Conservation (phyloP, 768 basidiomycete genomes). For the Mycena leptocephala region DNA sequence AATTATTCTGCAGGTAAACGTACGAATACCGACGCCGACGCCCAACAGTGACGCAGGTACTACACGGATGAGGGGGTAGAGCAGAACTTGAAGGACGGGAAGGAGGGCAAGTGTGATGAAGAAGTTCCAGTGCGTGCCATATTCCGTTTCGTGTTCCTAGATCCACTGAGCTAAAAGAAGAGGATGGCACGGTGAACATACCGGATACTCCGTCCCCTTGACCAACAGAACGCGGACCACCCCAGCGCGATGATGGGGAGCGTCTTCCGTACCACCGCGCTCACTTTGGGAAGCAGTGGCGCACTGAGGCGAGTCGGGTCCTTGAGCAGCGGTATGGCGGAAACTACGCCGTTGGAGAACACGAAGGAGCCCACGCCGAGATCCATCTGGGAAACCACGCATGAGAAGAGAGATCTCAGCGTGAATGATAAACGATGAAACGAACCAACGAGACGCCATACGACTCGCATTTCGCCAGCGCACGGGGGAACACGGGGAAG, state of each 20-base stretch:
- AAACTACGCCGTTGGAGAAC: constrained; percentile 94
- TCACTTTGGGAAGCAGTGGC: constrained; percentile 68
- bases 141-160: constrained; percentile 95
- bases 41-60: constrained; percentile 77
- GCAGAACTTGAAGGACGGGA: constrained; percentile 78
- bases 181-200: constrained; percentile 51
- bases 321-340: constrained; percentile 86
- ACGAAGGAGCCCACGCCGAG: constrained; percentile 97
- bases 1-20: constrained; percentile 33
- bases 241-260: constrained; percentile 80
- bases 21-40: constrained; percentile 72
- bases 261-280: constrained; percentile 67
- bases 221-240: constrained; percentile 86
- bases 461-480: constrained; percentile 93
- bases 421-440: not conserved
- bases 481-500: constrained; percentile 92
- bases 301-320: constrained; percentile 68
- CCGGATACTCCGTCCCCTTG: constrained; percentile 95
- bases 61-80: constrained; percentile 76
- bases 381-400: constrained; percentile 88
- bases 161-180: not conserved
- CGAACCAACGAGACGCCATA: constrained; percentile 95
- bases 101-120: constrained; percentile 93
- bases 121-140: constrained; percentile 99
- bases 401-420: not conserved